Base-by-base conservation (phyloP, 1,284 basidiomycete species). In the Irpex sp. region DNA sequence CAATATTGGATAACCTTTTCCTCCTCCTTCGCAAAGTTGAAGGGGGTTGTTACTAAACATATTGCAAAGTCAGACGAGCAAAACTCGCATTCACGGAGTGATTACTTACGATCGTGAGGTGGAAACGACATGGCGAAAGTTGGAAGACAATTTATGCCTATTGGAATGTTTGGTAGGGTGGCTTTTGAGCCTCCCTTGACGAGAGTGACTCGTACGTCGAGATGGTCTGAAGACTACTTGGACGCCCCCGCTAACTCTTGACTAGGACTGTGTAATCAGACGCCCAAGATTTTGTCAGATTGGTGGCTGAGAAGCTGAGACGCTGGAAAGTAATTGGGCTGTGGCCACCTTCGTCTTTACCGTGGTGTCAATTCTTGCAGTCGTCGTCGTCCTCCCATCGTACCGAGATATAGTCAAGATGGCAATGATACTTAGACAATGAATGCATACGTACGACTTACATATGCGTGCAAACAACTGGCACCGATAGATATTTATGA, bases 11-110 rank as follows among this genome's bases (percentile, higher is more conserved):
- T 83, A 65, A 98, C 94, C 72, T 95, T 95, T 74, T 94, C 90
- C 78, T 98, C 97, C 75, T 97, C 93, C 75, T 88, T 89, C 13
- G 96, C 84, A 76, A 98, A 98, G 79, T 91, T 88, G 79, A 98
- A 96, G 37, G 84, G 82, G 31, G 85, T 80, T 61, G 88, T 84
- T 69, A 93, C 89, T 93, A 26, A 66, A 40, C 9, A 52, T 58
- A 62, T 7, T 34, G 6, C 9, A 36, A 11, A 56, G 60, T 64
- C 55, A 64, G 57, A 59, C 62, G 62, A 63, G 62, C 61, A 52
- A 59, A 40, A 38, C 44, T n/a, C 15, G 15, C 8, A 31, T 49
- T 6, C 3, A 21, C 31, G 37, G 47, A 36, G 48, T 31, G 47
- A 56, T 58, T 37, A 81, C 88, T 76, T 67, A 91, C 91, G 85